phyloP scores from a whole-genome alignment of 2,329 filamentous ascomycete genomes.

The Ceratocystis cacaofunesta region DNA sequence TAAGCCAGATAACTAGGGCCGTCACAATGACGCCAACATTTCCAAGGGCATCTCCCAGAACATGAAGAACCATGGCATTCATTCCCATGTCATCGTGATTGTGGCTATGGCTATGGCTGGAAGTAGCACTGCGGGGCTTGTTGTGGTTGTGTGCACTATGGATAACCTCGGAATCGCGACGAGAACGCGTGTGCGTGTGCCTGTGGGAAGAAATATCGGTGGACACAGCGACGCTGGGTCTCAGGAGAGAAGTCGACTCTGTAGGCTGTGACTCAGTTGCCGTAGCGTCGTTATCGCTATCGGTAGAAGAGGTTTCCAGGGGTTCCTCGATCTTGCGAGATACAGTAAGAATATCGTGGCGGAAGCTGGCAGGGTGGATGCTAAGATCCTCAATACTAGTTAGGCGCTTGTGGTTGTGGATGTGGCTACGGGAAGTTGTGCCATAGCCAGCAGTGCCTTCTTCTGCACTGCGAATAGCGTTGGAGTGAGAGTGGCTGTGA shows the following conservation, averaged over 20 bases:
- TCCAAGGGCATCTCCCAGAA: constrained; percentile 69
- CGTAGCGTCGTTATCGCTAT: constrained; percentile 28
- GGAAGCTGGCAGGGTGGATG: constrained; percentile 78
- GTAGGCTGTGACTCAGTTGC: constrained; percentile 24
- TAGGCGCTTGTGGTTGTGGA: constrained; percentile 34
- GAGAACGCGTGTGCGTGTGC: constrained; percentile 18
- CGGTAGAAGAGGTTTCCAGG: constrained; percentile 23
- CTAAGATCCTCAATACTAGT: constrained; percentile 58
- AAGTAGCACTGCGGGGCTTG: constrained; percentile 47
- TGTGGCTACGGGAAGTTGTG: constrained; percentile 27
- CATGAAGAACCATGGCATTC: constrained; percentile 65
- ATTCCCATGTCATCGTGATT: constrained; percentile 87
- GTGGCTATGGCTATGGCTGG: constrained; percentile 53
- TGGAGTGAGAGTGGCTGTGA: constrained; percentile 18
- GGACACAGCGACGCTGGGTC: constrained; percentile 25
- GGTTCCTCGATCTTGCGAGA: constrained; percentile 28
- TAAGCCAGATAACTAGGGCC: constrained; percentile 82
- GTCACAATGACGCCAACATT: constrained; percentile 76
- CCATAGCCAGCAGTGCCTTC: constrained; percentile 28
- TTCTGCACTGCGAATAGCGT: constrained; percentile 30
- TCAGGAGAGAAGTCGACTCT: constrained; percentile 36
- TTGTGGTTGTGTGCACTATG: constrained; percentile 70
- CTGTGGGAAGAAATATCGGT: constrained; percentile 17
- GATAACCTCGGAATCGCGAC: constrained; percentile 35
- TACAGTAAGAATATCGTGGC: constrained; percentile 85